Evolutionary conservation across 148 eudicot species (phyloP).

Genomic region (Gaultheria prostrata): DNA sequence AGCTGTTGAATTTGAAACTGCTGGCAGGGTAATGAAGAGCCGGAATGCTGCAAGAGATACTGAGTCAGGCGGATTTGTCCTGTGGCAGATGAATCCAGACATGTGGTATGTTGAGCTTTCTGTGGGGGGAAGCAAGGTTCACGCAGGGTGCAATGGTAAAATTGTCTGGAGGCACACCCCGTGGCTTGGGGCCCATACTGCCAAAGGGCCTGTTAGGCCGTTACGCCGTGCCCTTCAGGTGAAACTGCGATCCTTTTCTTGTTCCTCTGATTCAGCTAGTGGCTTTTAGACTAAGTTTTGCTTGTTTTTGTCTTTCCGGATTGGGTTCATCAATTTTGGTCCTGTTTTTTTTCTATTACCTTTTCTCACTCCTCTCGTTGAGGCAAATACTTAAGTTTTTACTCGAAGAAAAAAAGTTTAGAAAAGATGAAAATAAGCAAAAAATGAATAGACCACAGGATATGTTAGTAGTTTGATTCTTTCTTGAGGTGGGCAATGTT

Average conservation of each 20-base stretch:
- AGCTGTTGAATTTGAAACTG: constrained; percentile 49
- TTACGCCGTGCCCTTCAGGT: constrained; percentile 63
- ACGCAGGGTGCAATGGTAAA: constrained; percentile 58
- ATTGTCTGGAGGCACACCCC: constrained; percentile 66
- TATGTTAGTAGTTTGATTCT: constrained; percentile 4
- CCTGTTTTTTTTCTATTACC: neutral
- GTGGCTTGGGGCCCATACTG: constrained; percentile 58
- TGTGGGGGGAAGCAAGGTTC: constrained; percentile 55
- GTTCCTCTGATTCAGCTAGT: neutral
- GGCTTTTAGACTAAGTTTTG: neutral
- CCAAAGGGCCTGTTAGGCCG: constrained; percentile 56
- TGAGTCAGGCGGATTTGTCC: constrained; percentile 54
- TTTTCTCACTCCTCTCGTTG: neutral
- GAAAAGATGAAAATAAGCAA: neutral
- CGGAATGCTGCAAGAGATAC: constrained; percentile 36
- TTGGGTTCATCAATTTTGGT: neutral
- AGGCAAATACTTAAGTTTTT: neutral
- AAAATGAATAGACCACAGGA: neutral
- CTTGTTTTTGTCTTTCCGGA: neutral
- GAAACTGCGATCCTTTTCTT: neutral
- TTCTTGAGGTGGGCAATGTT: constrained; percentile 6
- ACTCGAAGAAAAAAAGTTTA: neutral
- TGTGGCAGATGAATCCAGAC: constrained; percentile 63
- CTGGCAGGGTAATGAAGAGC: constrained; percentile 34
- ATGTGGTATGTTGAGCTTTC: constrained; percentile 67